A percentile compares a stretch with the other conserved stretches of the same genome.
Conservation (phyloP, 306 rosid genomes). For the Cyclanthera cordifolia region DNA sequence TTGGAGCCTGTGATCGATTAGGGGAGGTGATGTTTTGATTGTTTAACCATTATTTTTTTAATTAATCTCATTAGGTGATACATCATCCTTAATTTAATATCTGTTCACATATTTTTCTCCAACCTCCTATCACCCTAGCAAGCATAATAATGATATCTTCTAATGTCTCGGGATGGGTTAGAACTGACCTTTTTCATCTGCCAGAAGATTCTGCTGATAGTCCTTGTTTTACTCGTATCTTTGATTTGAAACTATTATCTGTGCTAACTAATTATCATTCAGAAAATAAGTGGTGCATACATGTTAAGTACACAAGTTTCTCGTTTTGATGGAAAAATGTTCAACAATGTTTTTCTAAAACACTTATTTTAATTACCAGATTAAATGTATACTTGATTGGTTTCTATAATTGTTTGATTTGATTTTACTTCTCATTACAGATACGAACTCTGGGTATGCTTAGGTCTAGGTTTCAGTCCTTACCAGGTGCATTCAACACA, state of each 20-base stretch:
- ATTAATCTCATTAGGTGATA: background rate
- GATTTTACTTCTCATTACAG: constrained; percentile 30
- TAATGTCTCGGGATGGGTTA: background rate
- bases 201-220: background rate
- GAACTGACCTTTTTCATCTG: background rate
- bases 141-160: background rate
- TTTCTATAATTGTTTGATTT: constrained; percentile 9
- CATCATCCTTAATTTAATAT: constrained; percentile 1
- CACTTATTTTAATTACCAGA: background rate
- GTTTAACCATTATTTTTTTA: background rate
- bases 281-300: background rate
- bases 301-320: background rate
- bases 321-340: background rate
- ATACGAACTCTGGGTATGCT: constrained; percentile 90
- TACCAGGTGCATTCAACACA: constrained; percentile 92
- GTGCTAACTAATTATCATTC: background rate
- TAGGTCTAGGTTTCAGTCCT: constrained; percentile 85
- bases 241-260: background rate
- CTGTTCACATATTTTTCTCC: background rate
- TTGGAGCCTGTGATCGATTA: constrained; percentile 91
- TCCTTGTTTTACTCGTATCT: background rate
- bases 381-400: background rate
- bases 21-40: constrained; percentile 60
- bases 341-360: background rate
- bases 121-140: background rate